Base-by-base conservation (phyloP, 2,329 filamentous ascomycete species). In the Orbilia javanica region DNA sequence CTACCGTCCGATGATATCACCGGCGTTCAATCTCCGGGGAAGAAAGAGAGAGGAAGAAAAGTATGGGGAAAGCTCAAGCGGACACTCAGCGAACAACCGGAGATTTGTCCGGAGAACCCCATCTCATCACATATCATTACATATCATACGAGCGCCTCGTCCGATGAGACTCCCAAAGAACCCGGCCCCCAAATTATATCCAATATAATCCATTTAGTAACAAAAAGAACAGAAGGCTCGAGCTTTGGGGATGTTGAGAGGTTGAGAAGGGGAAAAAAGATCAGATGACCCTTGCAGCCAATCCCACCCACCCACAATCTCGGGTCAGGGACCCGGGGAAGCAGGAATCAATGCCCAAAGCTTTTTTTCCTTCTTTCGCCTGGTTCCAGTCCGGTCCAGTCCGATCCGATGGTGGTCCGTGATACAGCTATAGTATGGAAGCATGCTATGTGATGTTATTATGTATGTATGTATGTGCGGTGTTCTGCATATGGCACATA, bases 291-390 rank as follows among this genome's bases (percentile, higher is more conserved):
- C 66, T 42, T 70, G 65, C 72, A 77, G 64, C 18, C 52, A 46
- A 20, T 34, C 31, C 10, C 31, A 10, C 31, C 4, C 42, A 44
- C 48, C 62, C 74, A 67, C 53, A 67, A 55, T 34, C 44, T 57
- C 46, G 67, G 74, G 67, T 72, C 74, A 72, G 67, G 74, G 53
- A 71, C 50, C 74, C 66, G 73, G 73, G 50, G n/a, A n/a, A n/a
- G 70, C 46, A 66, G 60, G 73, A 77, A n/a, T n/a, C n/a, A n/a
- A 66, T 71, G 71, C 64, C 42, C 34, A 36, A 46, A 15, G 31
- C 20, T 31, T 29, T n/a, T 46, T 39, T 29, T 25, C 31, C 4
- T 44, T 20, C 10, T 4, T n/a, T n/a, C n/a, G n/a, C n/a, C n/a
- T n/a, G n/a, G n/a, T n/a, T n/a, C n/a, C n/a, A n/a, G n/a, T n/a